Conservation (phyloP, 108 stramenopile species). For the Pseudonitzschia multiseries region DNA sequence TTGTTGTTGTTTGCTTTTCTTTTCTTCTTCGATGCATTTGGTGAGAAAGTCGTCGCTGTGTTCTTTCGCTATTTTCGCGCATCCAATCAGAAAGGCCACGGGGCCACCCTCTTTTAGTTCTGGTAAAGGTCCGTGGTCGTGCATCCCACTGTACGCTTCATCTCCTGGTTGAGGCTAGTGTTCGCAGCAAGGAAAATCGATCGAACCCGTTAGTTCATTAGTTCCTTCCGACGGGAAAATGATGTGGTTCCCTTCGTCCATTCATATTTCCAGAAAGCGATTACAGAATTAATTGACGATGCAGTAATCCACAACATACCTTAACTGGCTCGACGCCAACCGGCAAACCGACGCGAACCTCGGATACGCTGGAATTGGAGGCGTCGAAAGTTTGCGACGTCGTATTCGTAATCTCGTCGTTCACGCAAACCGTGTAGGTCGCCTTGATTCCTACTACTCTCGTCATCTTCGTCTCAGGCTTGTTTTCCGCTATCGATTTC, state of each 20-base stretch:
- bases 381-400: neutral
- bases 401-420: neutral
- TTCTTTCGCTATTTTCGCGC: slow-evolving; percentile 63
- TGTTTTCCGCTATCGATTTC: neutral
- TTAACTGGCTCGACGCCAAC: slow-evolving; percentile 1
- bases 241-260: neutral
- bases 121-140: slow-evolving; percentile 74
- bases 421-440: neutral
- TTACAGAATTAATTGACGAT: neutral
- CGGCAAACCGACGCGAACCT: slow-evolving; percentile 5
- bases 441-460: neutral
- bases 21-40: slow-evolving; percentile 58
- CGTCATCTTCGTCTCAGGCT: neutral
- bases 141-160: slow-evolving; percentile 65
- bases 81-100: slow-evolving; percentile 59
- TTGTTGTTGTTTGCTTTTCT: slow-evolving; percentile 13
- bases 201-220: neutral
- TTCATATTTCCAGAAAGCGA: neutral
- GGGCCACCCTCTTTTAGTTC: slow-evolving; percentile 62
- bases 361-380: neutral
- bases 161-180: slow-evolving; percentile 26
- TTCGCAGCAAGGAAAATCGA: neutral
- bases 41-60: slow-evolving; percentile 68
- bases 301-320: neutral
- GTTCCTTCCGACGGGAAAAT: neutral